Evolutionary conservation across 441 rosid species (phyloP).

Genomic region (Sinapis alba): DNA sequence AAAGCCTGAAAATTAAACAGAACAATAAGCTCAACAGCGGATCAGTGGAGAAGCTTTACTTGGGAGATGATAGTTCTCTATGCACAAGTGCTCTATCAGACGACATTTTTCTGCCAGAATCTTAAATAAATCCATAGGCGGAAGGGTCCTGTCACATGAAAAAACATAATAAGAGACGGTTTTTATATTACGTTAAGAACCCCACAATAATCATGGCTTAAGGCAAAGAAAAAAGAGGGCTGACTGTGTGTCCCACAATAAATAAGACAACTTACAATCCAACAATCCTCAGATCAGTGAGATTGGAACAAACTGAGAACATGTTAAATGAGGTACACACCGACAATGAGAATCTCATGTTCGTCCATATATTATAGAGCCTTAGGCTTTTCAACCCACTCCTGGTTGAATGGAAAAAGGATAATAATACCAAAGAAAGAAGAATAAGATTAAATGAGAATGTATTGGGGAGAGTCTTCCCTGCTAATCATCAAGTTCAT

Average conservation of each 20-base stretch:
- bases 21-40: constrained; percentile 7
- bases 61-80: constrained; percentile 39
- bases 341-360: constrained; percentile 48
- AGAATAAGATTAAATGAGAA: constrained; percentile 1
- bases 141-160: constrained; percentile 53
- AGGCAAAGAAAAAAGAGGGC: no score
- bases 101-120: constrained; percentile 64
- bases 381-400: constrained; percentile 64
- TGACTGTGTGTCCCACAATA: no score
- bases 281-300: not conserved
- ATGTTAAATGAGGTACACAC: no score
- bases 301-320: constrained; percentile 63
- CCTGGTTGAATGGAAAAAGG: constrained; percentile 45
- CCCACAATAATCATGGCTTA: no score
- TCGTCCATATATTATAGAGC: constrained; percentile 73
- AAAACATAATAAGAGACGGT: not conserved
- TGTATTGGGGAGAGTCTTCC: constrained; percentile 2
- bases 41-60: constrained; percentile 21
- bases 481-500: no score
- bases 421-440: constrained; percentile 25
- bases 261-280: not conserved
- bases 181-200: no score
- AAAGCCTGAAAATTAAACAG: not conserved
- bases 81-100: constrained; percentile 72
- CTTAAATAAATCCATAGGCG: constrained; percentile 55